A percentile compares a stretch with the other conserved stretches of the same genome.
phyloP scores from a whole-genome alignment of 352 stramenopile species.

The Phytophthora niederhauseri region DNA sequence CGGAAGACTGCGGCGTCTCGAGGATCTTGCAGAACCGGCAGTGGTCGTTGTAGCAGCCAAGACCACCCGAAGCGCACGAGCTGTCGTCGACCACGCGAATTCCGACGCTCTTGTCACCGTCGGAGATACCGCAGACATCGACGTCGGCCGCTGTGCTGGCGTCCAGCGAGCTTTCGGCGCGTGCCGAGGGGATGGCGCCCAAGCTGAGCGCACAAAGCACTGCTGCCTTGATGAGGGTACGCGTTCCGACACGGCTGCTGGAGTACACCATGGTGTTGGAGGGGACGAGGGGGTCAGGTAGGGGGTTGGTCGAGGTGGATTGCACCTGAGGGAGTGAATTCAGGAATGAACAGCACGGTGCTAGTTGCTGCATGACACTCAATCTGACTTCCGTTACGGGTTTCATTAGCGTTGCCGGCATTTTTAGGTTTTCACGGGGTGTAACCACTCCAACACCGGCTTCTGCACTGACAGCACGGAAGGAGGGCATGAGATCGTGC shows the following conservation, averaged over 20 bases:
- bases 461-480: constrained; percentile 3
- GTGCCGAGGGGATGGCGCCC: constrained; percentile 16
- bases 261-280: constrained; percentile 36
- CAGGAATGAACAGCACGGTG: constrained; percentile 20
- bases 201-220: constrained; percentile 36
- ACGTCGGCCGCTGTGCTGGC: not conserved
- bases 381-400: constrained; percentile 23
- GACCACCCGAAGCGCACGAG: not conserved
- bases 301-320: constrained; percentile 18
- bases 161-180: not conserved
- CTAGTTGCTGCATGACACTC: not conserved
- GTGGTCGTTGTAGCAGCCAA: not conserved
- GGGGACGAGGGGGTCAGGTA: not conserved
- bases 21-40: not conserved
- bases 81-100: not conserved
- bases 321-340: constrained; percentile 30
- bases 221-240: constrained; percentile 30
- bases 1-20: constrained; percentile 37
- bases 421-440: constrained; percentile 17
- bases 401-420: constrained; percentile 22
- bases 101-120: not conserved
- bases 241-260: constrained; percentile 22
- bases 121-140: constrained; percentile 9
- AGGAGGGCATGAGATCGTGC: constrained; percentile 25
- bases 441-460: constrained; percentile 34